Evolutionary conservation across 148 eudicot species (phyloP).

Genomic region (Amaranthus hypochondriacus): DNA sequence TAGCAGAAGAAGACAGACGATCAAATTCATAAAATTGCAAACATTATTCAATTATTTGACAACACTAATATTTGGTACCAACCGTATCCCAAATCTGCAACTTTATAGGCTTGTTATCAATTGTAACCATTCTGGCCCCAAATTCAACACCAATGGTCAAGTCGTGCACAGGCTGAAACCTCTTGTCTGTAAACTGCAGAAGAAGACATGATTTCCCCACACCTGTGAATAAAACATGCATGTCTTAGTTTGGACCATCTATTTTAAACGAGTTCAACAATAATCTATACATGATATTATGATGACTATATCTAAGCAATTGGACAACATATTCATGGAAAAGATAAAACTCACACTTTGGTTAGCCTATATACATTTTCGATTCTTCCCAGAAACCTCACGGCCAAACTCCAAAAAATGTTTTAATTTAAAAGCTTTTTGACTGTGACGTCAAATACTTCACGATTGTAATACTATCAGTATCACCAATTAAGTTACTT

Average conservation of each 20-base stretch:
- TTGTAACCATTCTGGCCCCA: conserved; percentile 43
- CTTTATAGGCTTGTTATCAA: conserved; percentile 38
- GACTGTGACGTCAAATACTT: no score
- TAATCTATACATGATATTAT: no score
- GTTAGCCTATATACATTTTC: no score
- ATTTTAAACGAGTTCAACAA: no score
- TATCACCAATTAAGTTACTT: no score
- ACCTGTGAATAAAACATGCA: conserved; percentile 26
- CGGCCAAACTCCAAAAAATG: no score
- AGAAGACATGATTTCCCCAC: conserved; percentile 45
- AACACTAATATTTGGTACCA: neutral
- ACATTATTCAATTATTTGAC: neutral
- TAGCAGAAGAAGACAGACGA: conserved; percentile 3
- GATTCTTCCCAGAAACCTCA: no score
- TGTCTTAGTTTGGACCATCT: neutral
- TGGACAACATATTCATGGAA: no score
- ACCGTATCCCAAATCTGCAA: conserved; percentile 45
- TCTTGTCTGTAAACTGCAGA: conserved; percentile 42
- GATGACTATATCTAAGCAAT: no score
- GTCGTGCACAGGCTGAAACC: conserved; percentile 43
- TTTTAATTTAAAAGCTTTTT: no score
- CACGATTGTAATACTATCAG: no score
- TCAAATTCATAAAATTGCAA: neutral
- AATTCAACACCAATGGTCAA: conserved; percentile 44
- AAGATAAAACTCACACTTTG: no score